Conservation (phyloP, 2,329 filamentous ascomycete species). For the Penicillium sp. region DNA sequence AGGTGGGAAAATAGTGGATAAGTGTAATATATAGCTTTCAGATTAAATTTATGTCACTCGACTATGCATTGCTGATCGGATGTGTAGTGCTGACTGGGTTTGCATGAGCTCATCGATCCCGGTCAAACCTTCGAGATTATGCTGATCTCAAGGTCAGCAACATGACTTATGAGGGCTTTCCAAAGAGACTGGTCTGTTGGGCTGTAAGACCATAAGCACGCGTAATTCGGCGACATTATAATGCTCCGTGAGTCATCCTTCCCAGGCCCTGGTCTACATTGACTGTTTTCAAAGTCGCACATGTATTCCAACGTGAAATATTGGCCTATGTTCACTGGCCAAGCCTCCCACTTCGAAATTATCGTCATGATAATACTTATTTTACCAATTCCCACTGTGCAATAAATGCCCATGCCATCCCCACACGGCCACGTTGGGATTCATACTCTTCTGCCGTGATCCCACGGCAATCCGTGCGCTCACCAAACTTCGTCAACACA, state of each 20-base stretch:
- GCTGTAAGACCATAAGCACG: not conserved
- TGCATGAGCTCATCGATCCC: not conserved
- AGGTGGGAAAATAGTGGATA: not conserved
- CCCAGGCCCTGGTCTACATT: not conserved
- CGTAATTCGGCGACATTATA: not conserved
- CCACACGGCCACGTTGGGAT: conserved; percentile 48
- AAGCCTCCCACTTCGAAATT: not conserved
- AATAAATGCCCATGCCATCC: conserved; percentile 53
- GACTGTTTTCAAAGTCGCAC: not conserved
- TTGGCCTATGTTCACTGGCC: no score
- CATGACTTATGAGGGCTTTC: not conserved
- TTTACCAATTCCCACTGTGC: conserved; percentile 56
- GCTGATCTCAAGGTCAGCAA: not conserved
- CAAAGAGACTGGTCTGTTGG: not conserved
- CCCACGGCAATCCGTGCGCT: conserved; percentile 53
- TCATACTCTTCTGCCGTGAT: conserved; percentile 52
- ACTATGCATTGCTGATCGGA: not conserved
- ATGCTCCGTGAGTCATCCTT: not conserved
- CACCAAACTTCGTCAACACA: conserved; percentile 58
- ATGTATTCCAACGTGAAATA: not conserved
- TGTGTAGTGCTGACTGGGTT: not conserved
- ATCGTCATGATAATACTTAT: not conserved
- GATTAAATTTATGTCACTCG: not conserved
- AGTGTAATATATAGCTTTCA: not conserved
- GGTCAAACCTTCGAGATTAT: not conserved